Percentiles rank a stretch among this genome's conserved stretches.
Evolutionary conservation across 805 yeast species (phyloP).

Genomic region (Candida arabinofermentans): DNA sequence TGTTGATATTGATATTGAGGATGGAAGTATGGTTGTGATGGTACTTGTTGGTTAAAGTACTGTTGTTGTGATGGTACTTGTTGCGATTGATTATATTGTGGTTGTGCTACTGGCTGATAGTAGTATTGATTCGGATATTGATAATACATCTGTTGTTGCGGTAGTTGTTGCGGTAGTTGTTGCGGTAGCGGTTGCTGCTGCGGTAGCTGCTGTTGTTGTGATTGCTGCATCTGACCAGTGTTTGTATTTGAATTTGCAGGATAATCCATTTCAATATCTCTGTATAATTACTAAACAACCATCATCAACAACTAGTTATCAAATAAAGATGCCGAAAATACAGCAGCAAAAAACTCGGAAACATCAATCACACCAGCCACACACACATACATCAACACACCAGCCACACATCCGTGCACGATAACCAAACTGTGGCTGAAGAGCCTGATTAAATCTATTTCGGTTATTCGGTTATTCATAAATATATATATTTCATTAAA

Average conservation of each 20-base stretch:
- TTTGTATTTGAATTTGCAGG: no score
- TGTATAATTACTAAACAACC: no score
- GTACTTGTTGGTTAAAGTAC: conserved; percentile 2
- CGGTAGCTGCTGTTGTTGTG: conserved; percentile 4
- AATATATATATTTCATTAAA: neutral
- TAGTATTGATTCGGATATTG: neutral
- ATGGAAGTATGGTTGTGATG: neutral
- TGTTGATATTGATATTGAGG: neutral
- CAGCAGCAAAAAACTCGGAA: no score
- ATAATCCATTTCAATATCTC: no score
- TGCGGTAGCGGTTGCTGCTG: conserved; percentile 5
- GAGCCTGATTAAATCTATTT: no score
- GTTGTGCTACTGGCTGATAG: neutral
- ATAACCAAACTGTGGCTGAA: no score
- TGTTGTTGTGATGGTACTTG: conserved; percentile 1
- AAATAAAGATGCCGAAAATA: no score
- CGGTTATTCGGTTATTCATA: no score
- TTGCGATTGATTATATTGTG: neutral
- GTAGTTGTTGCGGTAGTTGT: conserved; percentile 6
- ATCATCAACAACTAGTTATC: no score
- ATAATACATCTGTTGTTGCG: conserved; percentile 4
- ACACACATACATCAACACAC: no score
- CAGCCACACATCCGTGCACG: no score
- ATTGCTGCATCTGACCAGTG: neutral
- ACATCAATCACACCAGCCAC: no score